Evolutionary conservation across 2,329 filamentous ascomycete genomes (phyloP), one percentile per base, ranked within the genome.

Genomic region (Penicillium corylophilum): DNA sequence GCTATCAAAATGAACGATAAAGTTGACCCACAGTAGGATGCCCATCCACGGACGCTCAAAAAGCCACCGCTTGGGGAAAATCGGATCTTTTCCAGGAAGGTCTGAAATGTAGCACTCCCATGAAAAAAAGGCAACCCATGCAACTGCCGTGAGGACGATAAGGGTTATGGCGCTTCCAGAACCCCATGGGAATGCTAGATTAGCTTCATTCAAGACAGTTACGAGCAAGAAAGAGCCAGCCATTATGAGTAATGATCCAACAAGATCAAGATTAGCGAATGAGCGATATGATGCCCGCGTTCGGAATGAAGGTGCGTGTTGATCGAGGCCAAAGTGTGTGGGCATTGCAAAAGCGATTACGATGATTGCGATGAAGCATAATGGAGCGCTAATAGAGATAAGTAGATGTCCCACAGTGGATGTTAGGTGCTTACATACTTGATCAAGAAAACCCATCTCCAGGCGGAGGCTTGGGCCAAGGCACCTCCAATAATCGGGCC

Each of bases 181-280:
- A 7, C 54, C 62, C 78, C 77, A 81, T 3, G 71, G 57, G 45
- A 75, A 77, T 5, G 64, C 64, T 16, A 69, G 59, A 5, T 77
- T 76, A 5, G 65, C 76, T 54, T 78, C 69, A 42, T 80, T 72
- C 13, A 80, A 64, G 1, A 72, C 75, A 35, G 77, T 74, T 15
- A 79, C 71, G n/a, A 80, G 57, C 3, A 79, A 65, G 3, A 76
- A 69, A 0, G 76, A 76, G 3, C 71, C 70, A 0, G 68, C 69
- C 6, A 80, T 65, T 0, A 73, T 60, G 2, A 77, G 44, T 8
- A 62, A 5, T 12, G 59, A 63, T 2, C 61, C 61, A 26, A 60
- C 40, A 26, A 64, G 48, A 28, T 70, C 50, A 5, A 62, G 54
- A 23, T 61, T 62, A 3, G 57, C 57, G 31, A 63, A 63, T 28